Percentiles rank a stretch among this genome's conserved stretches.
These are phyloP conservation scores for Beauveria medogensis DNA, from an alignment of 2,329 filamentous ascomycete species.

Conservation along the genomic window DNA sequence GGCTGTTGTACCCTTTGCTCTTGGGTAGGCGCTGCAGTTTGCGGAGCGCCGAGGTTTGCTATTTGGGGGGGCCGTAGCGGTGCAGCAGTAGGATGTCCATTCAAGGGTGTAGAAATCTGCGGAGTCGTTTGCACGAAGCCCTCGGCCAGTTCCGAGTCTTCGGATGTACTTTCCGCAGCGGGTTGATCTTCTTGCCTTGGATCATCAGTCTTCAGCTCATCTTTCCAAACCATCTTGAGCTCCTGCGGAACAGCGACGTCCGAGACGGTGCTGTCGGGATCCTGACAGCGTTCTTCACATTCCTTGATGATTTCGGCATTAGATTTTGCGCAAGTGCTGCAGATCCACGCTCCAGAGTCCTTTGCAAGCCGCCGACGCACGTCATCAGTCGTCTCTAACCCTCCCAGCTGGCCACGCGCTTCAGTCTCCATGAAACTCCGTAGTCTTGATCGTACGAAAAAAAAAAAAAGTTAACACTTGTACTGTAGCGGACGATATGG, in stretches of 20 bases:
- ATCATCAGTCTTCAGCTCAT: slow-evolving; percentile 49
- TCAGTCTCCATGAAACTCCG: slow-evolving; percentile 91
- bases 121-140: slow-evolving; percentile 48
- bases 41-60: slow-evolving; percentile 12
- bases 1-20: slow-evolving; percentile 12
- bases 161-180: slow-evolving; percentile 32
- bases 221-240: slow-evolving; percentile 61
- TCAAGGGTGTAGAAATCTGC: slow-evolving; percentile 12
- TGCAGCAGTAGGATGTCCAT: background rate
- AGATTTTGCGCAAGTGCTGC: slow-evolving; percentile 58
- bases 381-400: slow-evolving; percentile 65
- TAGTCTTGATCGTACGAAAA: slow-evolving; percentile 34
- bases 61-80: background rate
- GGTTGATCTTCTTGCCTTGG: slow-evolving; percentile 17
- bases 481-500: too few species aligned
- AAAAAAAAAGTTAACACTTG: background rate
- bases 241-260: slow-evolving; percentile 47
- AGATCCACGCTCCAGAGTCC: slow-evolving; percentile 59
- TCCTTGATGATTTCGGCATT: slow-evolving; percentile 70
- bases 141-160: slow-evolving; percentile 39
- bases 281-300: slow-evolving; percentile 48
- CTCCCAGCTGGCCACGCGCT: slow-evolving; percentile 79
- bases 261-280: slow-evolving; percentile 22
- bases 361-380: slow-evolving; percentile 62
- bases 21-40: slow-evolving; percentile 9